These are phyloP conservation scores for Trapa incisa DNA, from an alignment of 345 rosid species.

Conservation along the genomic window DNA sequence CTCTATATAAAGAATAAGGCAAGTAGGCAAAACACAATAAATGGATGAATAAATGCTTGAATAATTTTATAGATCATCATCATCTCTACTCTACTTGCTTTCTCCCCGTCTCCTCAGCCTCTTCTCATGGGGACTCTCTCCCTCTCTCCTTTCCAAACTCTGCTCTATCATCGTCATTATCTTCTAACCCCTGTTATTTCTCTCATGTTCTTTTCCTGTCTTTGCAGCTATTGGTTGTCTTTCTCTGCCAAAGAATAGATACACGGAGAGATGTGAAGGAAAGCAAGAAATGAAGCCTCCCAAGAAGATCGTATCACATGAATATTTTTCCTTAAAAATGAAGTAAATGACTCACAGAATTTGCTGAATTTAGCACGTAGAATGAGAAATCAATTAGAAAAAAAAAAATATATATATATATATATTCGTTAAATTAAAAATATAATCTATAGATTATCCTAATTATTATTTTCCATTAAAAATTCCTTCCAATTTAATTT, in stretches of 20 bases:
- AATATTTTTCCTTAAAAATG: neutral
- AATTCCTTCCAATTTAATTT: too few relatives aligned
- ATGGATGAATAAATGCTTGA: neutral
- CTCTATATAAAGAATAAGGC: too few relatives aligned
- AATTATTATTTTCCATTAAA: too few relatives aligned
- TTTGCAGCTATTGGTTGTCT: neutral
- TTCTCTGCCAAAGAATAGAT: constrained; percentile 3
- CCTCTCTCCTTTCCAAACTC: constrained; percentile 1
- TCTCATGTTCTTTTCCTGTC: constrained; percentile 7
- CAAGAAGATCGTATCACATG: constrained; percentile 9
- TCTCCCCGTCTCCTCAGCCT: constrained; percentile 17
- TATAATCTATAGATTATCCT: too few relatives aligned
- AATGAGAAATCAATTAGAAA: too few relatives aligned
- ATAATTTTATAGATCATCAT: neutral
- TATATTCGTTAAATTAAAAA: too few relatives aligned
- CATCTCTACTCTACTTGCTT: constrained; percentile 3
- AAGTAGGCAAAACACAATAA: neutral
- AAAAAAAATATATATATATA: too few relatives aligned
- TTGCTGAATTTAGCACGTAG: too few relatives aligned
- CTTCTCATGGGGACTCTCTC: constrained; percentile 3
- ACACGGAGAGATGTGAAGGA: neutral
- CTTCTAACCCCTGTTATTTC: neutral
- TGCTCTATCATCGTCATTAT: constrained; percentile 7
- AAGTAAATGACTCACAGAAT: too few relatives aligned
- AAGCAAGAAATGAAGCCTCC: constrained; percentile 1